Evolutionary conservation across 768 basidiomycete genomes (phyloP).

Genomic region (Pleurotus citrinopileatus): DNA sequence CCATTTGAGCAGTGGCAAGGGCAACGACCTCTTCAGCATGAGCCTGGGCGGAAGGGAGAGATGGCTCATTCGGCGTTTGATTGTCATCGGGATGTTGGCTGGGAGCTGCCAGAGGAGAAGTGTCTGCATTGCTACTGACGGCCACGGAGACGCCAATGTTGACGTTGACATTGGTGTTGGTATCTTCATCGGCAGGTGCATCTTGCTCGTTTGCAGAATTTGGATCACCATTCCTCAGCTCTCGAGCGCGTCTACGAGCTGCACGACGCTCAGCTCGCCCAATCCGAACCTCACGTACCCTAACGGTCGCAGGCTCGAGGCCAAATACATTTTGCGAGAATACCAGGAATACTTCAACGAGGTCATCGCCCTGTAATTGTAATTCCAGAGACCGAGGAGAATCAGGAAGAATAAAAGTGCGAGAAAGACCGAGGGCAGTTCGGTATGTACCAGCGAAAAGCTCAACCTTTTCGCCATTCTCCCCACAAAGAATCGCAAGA

Average conservation of each 20-base stretch:
- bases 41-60: slow-evolving; percentile 32
- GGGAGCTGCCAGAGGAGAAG: not conserved
- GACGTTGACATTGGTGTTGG: slow-evolving; percentile 56
- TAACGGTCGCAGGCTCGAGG: slow-evolving; percentile 87
- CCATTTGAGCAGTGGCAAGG: slow-evolving; percentile 67
- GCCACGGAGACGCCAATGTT: slow-evolving; percentile 60
- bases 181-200: slow-evolving; percentile 46
- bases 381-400: slow-evolving; percentile 86
- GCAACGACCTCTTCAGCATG: slow-evolving; percentile 67
- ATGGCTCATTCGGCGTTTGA: slow-evolving; percentile 28
- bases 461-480: slow-evolving; percentile 91
- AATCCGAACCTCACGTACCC: slow-evolving; percentile 91
- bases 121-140: slow-evolving; percentile 16
- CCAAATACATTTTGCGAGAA: slow-evolving; percentile 93
- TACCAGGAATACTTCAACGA: slow-evolving; percentile 89
- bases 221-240: slow-evolving; percentile 53
- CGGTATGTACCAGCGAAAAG: slow-evolving; percentile 89
- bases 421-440: slow-evolving; percentile 86
- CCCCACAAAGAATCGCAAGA: slow-evolving; percentile 89
- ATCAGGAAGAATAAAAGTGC: slow-evolving; percentile 90
- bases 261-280: slow-evolving; percentile 86
- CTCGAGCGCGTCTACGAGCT: slow-evolving; percentile 75
- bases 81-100: slow-evolving; percentile 15
- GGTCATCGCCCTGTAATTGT: slow-evolving; percentile 87
- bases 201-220: slow-evolving; percentile 42